phyloP scores from a whole-genome alignment of 2,329 filamentous ascomycete genomes.

The Whalleya microplaca region DNA sequence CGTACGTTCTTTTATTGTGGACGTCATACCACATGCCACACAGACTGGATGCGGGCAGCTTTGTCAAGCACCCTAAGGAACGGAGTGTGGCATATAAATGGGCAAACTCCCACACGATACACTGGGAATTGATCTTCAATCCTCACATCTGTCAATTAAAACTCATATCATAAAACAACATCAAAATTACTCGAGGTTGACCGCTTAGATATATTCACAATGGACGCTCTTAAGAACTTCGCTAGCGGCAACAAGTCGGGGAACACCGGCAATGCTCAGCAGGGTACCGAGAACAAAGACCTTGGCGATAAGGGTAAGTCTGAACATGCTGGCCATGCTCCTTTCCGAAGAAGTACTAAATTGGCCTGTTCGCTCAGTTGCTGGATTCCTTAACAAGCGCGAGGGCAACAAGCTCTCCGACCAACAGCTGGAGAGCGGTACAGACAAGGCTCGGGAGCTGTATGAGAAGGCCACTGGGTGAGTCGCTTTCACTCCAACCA shows the following conservation, averaged over 20 bases:
- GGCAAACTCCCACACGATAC: not conserved
- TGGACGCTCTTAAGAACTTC: conserved; percentile 39
- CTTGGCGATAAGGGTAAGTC: conserved; percentile 38
- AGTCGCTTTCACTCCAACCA: conserved; percentile 3
- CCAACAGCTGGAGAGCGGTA: conserved; percentile 33
- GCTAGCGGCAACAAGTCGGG: conserved; percentile 19
- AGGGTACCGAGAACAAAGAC: conserved; percentile 35
- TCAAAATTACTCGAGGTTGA: not conserved
- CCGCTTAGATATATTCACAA: conserved; percentile 7
- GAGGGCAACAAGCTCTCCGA: conserved; percentile 18
- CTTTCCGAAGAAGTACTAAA: not conserved
- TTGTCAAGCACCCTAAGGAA: not conserved
- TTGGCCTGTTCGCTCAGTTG: conserved; percentile 14
- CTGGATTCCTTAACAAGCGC: conserved; percentile 29
- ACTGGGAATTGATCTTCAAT: not conserved
- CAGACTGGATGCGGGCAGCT: conserved; percentile 9
- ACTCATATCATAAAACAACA: not conserved
- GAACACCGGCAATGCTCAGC: conserved; percentile 11
- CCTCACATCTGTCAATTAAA: not conserved
- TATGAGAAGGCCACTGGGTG: conserved; percentile 47
- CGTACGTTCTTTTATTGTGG: conserved; percentile 11
- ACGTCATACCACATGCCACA: conserved; percentile 19
- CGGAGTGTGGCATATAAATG: not conserved
- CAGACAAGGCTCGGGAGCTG: conserved; percentile 35
- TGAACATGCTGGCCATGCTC: too few relatives aligned